These are phyloP conservation scores for Solanum paucissectum DNA, from an alignment of 257 asterid species.

Conservation along the genomic window DNA sequence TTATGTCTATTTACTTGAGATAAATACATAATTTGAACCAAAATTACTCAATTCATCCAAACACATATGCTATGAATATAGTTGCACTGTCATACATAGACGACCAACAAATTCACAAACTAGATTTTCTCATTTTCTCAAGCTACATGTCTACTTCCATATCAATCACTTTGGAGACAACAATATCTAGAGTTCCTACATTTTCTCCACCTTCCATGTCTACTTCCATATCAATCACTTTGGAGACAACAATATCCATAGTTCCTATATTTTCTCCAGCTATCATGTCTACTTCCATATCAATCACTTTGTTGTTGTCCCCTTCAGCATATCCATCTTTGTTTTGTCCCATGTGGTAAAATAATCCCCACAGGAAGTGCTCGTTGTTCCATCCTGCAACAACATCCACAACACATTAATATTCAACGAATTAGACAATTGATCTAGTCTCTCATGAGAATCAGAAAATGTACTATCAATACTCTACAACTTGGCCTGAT, in stretches of 20 bases:
- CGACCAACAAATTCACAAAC: not conserved
- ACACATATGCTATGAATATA: not conserved
- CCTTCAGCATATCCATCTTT: not conserved
- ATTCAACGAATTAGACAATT: too few relatives aligned
- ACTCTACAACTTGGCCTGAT: not conserved
- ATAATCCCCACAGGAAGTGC: slow-evolving; percentile 56
- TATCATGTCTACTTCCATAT: slow-evolving; percentile 47
- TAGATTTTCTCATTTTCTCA: slow-evolving; percentile 5
- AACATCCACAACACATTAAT: not conserved
- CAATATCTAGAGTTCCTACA: not conserved
- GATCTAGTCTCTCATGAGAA: not conserved
- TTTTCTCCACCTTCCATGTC: not conserved
- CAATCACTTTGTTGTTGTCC: slow-evolving; percentile 1
- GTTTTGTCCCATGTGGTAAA: not conserved
- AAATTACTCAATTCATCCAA: not conserved
- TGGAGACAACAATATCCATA: slow-evolving; percentile 14
- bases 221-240: slow-evolving; percentile 4
- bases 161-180: slow-evolving; percentile 6
- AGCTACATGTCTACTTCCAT: slow-evolving; percentile 47
- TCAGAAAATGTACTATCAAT: too few relatives aligned
- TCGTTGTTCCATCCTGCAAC: slow-evolving; percentile 42
- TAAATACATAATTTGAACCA: too few relatives aligned
- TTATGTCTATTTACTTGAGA: not conserved
- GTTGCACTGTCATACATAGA: not conserved
- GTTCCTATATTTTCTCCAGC: slow-evolving; percentile 36